Evolutionary conservation across 1,139 yeast species (phyloP), one percentile per base, ranked within the genome.

Genomic region (Hyphopichia wangnamkhiaoensis): DNA sequence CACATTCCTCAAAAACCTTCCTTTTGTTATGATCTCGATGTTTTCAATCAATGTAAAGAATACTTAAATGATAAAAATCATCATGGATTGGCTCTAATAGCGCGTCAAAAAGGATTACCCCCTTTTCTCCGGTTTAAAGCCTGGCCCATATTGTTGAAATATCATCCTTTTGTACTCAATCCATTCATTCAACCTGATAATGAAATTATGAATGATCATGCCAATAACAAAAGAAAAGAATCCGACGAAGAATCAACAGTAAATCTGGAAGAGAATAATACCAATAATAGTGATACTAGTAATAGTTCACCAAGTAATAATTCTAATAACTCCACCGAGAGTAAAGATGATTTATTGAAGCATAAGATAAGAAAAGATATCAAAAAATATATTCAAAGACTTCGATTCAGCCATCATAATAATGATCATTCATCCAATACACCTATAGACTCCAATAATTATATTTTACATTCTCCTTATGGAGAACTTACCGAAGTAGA

Each of bases 41-140:
- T 72, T 9, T 69, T 69, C 48, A 58, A 54, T 39, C 59, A 64
- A 39, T 68, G 72, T 46, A 61, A 64, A 39, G 48, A 52, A 28
- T 81, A 73, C 49, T 62, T 83, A 16, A 66, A 66, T 37, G 68
- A 70, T 29, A 71, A 71, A 40, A 81, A 84, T 54, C 76, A 79
- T 40, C 81, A 80, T 35, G 88, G 86, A 2, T 65, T 91, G 37
- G 95, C 97, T 0, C 69, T 82, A 46, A 65, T 91, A 13, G 91
- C 96, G 2, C 72, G 96, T 46, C 91, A 85, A 50, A 74, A 81
- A 45, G 97, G 98, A 2, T 70, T 90, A 19, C 97, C 97, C 1
- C 95, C 96, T 1, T 77, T 82, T 45, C 68, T 89, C 40, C 73
- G 98, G 44, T 82, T 79, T 49, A 73, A 77, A 44, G 84, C 87